Evolutionary conservation across 352 stramenopile species (phyloP), one percentile per base, ranked within the genome.

Genomic region (Aphanomyces euteiches): DNA sequence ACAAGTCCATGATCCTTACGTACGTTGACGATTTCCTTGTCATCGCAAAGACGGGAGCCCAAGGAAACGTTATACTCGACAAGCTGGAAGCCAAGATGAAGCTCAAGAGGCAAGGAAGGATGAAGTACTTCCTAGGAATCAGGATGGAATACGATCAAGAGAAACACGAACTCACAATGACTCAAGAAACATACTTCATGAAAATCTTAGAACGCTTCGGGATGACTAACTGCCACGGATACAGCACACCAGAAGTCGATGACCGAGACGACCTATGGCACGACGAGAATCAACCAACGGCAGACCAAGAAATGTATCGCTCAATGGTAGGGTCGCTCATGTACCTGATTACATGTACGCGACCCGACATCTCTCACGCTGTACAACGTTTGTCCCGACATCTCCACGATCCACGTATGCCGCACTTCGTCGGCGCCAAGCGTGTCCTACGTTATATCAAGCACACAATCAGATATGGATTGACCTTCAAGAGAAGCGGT

Each of bases 61-160:
- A 19, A 15, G 38, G 17, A 1, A 28, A 53, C 58, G 13, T 19
- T 3, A 57, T 66, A 15, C 13, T 66, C n/a, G n/a, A 47, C n/a
- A 12, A 47, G 28, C 12, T 66, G 1, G 43, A 66, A 66, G 12
- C 15, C 3, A 66, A 50, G 13, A 15, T 66, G 38, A 47, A 57
- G n/a, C 38, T 66, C 1, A 66, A 66, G 43, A 12, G 1, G 1
- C 59, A 78, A 67, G 74, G 74, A 38, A 72, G 45, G 70, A 53
- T 78, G 19, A 13, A 12, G 0, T 53, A 47, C 47, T 45, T 71
- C 41, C 43, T 70, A 1, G 66, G 70, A 66, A 64, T 73, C 12
- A 6, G 59, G 4, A 61, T 73, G 17, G n/a, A 73, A 41, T 40
- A 34, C 7, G n/a, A 43, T 10, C 43, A 10, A 19, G 36, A 13